These are phyloP conservation scores for Fraxinus dipetala DNA, from an alignment of 305 asterid species.

Conservation along the genomic window DNA sequence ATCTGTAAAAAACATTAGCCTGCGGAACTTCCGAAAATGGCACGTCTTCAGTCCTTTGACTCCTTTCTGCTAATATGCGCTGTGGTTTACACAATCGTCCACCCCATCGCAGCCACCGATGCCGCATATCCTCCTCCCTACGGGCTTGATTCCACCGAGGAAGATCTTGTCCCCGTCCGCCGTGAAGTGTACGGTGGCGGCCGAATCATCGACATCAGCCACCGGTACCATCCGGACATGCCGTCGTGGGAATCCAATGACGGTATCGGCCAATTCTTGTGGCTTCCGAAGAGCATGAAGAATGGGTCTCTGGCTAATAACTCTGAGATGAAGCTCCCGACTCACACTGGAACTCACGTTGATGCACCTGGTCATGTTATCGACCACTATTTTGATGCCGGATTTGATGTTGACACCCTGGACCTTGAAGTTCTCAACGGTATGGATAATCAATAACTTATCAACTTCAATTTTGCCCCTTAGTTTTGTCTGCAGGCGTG, in stretches of 20 bases:
- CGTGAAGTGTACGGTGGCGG: slow-evolving; percentile 84
- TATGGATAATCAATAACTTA: slow-evolving; percentile 23
- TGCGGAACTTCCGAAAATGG: not conserved
- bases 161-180: slow-evolving; percentile 54
- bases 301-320: slow-evolving; percentile 73
- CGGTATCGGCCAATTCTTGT: slow-evolving; percentile 69
- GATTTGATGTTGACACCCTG: slow-evolving; percentile 88
- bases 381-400: slow-evolving; percentile 83
- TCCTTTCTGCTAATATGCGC: slow-evolving; percentile 30
- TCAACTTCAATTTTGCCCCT: not conserved
- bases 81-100: slow-evolving; percentile 16
- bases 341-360: slow-evolving; percentile 92
- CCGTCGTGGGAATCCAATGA: slow-evolving; percentile 66
- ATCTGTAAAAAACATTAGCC: not conserved
- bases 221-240: slow-evolving; percentile 58
- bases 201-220: slow-evolving; percentile 81
- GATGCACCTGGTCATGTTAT: slow-evolving; percentile 91
- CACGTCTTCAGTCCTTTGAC: not conserved
- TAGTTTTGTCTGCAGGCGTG: not conserved
- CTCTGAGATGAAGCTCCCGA: slow-evolving; percentile 78
- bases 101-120: slow-evolving; percentile 28
- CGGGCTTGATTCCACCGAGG: slow-evolving; percentile 1
- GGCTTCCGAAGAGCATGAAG: slow-evolving; percentile 73
- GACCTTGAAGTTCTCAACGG: slow-evolving; percentile 92
- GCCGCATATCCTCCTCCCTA: slow-evolving; percentile 35